A percentile compares a stretch with the other conserved stretches of the same genome.
These are phyloP conservation scores for Dioscorea zingiberensis DNA, from an alignment of 106 monocot genomes.

Conservation along the genomic window DNA sequence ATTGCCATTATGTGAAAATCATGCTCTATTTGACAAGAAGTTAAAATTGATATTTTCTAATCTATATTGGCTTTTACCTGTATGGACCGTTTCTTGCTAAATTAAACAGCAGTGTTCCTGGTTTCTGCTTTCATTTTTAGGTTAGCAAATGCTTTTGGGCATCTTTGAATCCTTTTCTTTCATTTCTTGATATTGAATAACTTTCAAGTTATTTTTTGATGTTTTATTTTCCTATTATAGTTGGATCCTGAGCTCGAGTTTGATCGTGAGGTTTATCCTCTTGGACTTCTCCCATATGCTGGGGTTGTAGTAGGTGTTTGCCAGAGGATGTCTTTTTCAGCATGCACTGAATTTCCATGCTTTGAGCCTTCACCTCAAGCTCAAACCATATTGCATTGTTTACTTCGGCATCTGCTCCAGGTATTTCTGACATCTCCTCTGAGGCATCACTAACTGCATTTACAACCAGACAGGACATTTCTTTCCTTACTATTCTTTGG, in stretches of 20 bases:
- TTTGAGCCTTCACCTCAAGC: slow-evolving; percentile 99
- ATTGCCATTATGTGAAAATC: background rate
- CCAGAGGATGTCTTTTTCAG: slow-evolving; percentile 92
- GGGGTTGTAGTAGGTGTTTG: slow-evolving; percentile 93
- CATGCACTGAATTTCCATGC: slow-evolving; percentile 90
- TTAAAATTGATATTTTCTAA: no score
- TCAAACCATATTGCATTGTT: slow-evolving; percentile 97
- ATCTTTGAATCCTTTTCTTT: no score
- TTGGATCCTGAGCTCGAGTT: slow-evolving; percentile 99
- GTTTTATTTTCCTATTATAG: slow-evolving; percentile 23
- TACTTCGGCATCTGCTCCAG: slow-evolving; percentile 97
- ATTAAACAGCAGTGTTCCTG: no score
- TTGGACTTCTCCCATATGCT: slow-evolving; percentile 95
- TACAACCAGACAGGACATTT: no score
- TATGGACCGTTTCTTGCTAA: no score
- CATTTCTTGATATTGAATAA: no score
- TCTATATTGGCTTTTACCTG: no score
- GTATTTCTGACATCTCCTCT: slow-evolving; percentile 19
- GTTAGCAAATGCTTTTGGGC: no score
- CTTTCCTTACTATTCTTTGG: no score
- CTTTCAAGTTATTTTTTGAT: background rate
- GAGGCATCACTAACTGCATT: background rate
- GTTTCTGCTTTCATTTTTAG: no score
- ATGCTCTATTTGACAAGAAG: no score
- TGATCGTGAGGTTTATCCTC: slow-evolving; percentile 97